Conservation (phyloP, 352 stramenopile species). For the Globisporangium camurandrum region DNA sequence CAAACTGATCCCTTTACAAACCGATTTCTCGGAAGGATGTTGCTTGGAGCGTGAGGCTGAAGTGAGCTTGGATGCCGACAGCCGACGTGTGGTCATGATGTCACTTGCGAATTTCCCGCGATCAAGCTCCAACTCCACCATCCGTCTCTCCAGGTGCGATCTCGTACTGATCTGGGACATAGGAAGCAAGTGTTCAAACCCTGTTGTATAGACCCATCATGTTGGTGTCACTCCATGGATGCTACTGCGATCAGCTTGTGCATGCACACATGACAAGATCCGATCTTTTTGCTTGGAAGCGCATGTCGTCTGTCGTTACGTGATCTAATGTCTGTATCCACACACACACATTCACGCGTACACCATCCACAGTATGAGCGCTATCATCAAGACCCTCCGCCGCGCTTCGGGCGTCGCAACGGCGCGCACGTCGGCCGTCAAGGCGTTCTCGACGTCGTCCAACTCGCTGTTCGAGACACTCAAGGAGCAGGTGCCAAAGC, state of each 20-base stretch:
- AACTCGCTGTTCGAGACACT: slow-evolving; percentile 78
- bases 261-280: too few relatives aligned
- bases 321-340: too few relatives aligned
- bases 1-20: background rate
- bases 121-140: background rate
- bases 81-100: slow-evolving; percentile 1
- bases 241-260: too few relatives aligned
- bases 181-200: too few relatives aligned
- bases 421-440: slow-evolving; percentile 31
- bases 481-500: slow-evolving; percentile 85
- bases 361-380: slow-evolving; percentile 43
- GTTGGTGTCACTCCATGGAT: too few relatives aligned
- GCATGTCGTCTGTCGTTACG: too few relatives aligned
- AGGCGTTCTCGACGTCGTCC: slow-evolving; percentile 61
- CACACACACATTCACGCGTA: too few relatives aligned
- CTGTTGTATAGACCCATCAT: too few relatives aligned
- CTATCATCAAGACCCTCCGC: slow-evolving; percentile 61
- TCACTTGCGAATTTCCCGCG: slow-evolving; percentile 8
- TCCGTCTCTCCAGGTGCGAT: background rate
- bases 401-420: slow-evolving; percentile 35
- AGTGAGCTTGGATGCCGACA: background rate
- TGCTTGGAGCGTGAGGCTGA: background rate
- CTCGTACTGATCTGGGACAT: too few relatives aligned
- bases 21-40: background rate
- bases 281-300: too few relatives aligned